Percentiles rank a stretch among this genome's conserved stretches.
Evolutionary conservation across 192 early-diverging fungal species (phyloP).

Genomic region (Podila epicladia): DNA sequence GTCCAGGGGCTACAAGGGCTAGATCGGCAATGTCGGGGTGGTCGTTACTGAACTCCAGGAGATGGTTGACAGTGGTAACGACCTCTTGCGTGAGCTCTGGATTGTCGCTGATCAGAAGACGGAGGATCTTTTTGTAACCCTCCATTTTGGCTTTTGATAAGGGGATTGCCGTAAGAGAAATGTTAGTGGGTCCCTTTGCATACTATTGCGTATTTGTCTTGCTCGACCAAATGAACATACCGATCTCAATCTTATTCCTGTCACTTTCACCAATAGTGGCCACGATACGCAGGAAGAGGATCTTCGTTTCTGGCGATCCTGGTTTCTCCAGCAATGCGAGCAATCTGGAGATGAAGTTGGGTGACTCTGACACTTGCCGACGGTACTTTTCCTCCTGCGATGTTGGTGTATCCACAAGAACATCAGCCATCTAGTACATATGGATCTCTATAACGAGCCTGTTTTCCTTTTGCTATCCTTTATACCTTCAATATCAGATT

Average conservation of each 20-base stretch:
- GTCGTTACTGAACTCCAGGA: slow-evolving; percentile 41
- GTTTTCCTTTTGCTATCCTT: too few species aligned
- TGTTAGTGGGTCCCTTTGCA: not conserved
- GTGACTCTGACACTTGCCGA: slow-evolving; percentile 31
- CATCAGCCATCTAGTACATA: not conserved
- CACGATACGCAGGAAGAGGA: slow-evolving; percentile 36
- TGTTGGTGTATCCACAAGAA: not conserved
- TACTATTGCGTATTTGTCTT: not conserved
- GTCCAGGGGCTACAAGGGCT: slow-evolving; percentile 12
- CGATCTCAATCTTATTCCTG: slow-evolving; percentile 52
- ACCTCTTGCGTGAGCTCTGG: slow-evolving; percentile 47
- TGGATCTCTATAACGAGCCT: too few species aligned
- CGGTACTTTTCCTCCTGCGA: slow-evolving; percentile 49
- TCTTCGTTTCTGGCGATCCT: slow-evolving; percentile 36
- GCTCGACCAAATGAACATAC: slow-evolving; percentile 6
- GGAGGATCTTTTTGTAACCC: slow-evolving; percentile 53
- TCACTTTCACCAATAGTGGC: slow-evolving; percentile 51
- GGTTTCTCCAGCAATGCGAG: slow-evolving; percentile 38
- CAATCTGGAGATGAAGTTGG: slow-evolving; percentile 44
- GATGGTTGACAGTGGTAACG: slow-evolving; percentile 47
- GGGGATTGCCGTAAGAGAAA: not conserved
- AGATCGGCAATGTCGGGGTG: slow-evolving; percentile 29
- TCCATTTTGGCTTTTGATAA: slow-evolving; percentile 32
- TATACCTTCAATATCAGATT: slow-evolving; percentile 48
- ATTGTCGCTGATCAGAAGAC: slow-evolving; percentile 41